phyloP scores from a whole-genome alignment of 805 yeast species.

The Scheffersomyces amazonensis region DNA sequence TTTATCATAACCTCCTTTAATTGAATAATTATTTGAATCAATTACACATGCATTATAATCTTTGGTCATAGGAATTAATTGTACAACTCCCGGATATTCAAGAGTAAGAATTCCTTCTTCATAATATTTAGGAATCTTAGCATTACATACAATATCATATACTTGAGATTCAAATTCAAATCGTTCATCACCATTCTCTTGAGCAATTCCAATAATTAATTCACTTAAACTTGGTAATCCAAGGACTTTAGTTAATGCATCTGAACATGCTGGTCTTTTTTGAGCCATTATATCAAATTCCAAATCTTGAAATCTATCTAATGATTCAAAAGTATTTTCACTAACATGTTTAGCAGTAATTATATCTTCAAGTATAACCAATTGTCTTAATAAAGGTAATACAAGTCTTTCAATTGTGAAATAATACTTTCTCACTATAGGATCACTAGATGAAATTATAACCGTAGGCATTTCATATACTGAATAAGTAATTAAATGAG shows the following conservation, averaged over 20 bases:
- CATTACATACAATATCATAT: constrained; percentile 18
- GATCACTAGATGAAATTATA: background rate
- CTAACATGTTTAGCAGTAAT: constrained; percentile 26
- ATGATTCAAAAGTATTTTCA: constrained; percentile 20
- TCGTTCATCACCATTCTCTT: background rate
- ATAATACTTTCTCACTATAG: constrained; percentile 2
- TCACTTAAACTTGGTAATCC: constrained; percentile 20
- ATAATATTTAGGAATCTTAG: constrained; percentile 23
- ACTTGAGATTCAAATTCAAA: constrained; percentile 17
- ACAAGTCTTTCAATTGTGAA: constrained; percentile 4
- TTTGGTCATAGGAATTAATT: constrained; percentile 51
- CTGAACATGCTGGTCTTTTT: constrained; percentile 14
- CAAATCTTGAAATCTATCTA: constrained; percentile 13
- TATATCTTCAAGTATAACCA: constrained; percentile 29
- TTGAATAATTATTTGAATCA: constrained; percentile 13
- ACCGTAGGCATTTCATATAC: background rate
- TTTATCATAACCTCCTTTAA: constrained; percentile 16
- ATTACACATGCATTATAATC: constrained; percentile 28
- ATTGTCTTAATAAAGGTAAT: constrained; percentile 24
- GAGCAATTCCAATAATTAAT: constrained; percentile 10
- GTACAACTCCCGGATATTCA: constrained; percentile 55
- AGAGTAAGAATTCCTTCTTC: constrained; percentile 22
- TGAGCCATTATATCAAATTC: constrained; percentile 13
- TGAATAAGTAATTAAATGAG: background rate
- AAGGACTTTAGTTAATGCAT: constrained; percentile 21